Percentiles rank a stretch among this genome's conserved stretches.
These are phyloP conservation scores for Silene vulgaris DNA, from an alignment of 179 eudicot species.

Conservation along the genomic window DNA sequence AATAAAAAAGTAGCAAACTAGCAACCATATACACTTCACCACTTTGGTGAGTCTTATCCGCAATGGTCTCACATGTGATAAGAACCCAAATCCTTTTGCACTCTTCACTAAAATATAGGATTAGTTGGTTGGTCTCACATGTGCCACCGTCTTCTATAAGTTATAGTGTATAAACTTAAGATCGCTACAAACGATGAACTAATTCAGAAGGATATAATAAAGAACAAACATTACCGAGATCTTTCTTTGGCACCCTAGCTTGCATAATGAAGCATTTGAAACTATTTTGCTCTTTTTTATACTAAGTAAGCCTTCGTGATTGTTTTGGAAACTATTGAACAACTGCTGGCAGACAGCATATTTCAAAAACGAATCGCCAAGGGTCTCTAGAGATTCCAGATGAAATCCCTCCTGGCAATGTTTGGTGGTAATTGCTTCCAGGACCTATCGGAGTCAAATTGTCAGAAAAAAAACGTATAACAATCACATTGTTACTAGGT, in stretches of 20 bases:
- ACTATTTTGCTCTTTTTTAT: conserved; percentile 48
- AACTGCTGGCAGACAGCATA: conserved; percentile 77
- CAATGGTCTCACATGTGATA: too few relatives aligned
- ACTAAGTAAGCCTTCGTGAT: conserved; percentile 88
- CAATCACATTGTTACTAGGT: not conserved
- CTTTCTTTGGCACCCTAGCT: conserved; percentile 65
- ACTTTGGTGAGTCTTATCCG: too few relatives aligned
- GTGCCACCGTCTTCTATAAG: too few relatives aligned
- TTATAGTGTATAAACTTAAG: too few relatives aligned
- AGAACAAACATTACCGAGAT: conserved; percentile 52
- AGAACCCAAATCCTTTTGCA: too few relatives aligned
- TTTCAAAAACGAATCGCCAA: conserved; percentile 93
- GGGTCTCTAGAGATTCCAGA: conserved; percentile 89
- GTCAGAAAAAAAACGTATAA: not conserved
- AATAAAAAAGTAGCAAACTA: too few relatives aligned
- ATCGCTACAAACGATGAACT: not conserved
- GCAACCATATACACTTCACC: too few relatives aligned
- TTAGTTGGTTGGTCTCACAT: too few relatives aligned
- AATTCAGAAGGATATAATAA: not conserved
- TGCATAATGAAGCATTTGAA: conserved; percentile 66
- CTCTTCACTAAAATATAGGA: too few relatives aligned
- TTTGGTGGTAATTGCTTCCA: conserved; percentile 88
- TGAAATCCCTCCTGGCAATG: conserved; percentile 77
- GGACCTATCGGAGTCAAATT: conserved; percentile 36
- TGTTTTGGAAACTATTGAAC: conserved; percentile 50